Conservation (phyloP, 2,329 filamentous ascomycete species). For the Periconia sp. region DNA sequence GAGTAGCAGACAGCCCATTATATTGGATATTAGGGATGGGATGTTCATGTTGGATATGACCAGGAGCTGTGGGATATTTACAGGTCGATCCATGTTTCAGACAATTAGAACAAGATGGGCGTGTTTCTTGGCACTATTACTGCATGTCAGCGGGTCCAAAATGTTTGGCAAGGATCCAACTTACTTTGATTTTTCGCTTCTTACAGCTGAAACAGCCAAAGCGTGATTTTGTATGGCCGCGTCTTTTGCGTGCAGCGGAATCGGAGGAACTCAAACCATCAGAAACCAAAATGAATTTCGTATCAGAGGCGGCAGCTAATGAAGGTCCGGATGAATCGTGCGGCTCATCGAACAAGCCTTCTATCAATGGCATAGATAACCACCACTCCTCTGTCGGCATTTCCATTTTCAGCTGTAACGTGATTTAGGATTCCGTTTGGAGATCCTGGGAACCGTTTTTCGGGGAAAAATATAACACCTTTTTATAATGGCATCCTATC, state of each 20-base stretch:
- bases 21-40: conserved; percentile 32
- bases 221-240: conserved; percentile 66
- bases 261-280: background rate
- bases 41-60: conserved; percentile 16
- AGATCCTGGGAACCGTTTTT: no score
- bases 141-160: background rate
- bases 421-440: no score
- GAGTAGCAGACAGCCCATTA: conserved; percentile 1
- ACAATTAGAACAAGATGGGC: conserved; percentile 43
- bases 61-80: conserved; percentile 31
- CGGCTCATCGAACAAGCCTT: no score
- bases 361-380: background rate
- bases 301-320: no score
- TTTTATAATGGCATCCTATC: no score
- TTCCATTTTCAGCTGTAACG: no score
- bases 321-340: no score
- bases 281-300: no score
- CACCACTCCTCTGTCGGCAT: no score
- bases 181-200: conserved; percentile 69
- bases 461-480: no score
- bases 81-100: conserved; percentile 35
- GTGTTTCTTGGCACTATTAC: conserved; percentile 41
- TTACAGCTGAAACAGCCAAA: conserved; percentile 69
- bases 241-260: conserved; percentile 16
- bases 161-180: background rate